Base-by-base conservation (phyloP, 2,329 filamentous ascomycete genomes). In the Dactylellina cionopaga region DNA sequence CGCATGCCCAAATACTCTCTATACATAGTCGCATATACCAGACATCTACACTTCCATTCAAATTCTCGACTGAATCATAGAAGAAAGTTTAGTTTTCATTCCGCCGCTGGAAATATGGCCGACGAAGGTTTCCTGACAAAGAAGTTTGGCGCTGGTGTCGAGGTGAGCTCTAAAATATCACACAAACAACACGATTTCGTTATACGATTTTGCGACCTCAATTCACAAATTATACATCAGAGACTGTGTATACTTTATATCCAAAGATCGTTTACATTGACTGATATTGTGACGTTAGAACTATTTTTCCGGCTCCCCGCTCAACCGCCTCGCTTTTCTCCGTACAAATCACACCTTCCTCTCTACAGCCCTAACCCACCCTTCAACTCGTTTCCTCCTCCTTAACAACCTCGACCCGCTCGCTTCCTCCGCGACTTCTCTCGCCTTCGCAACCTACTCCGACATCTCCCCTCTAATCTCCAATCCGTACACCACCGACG, bases 261-360 rank as follows among this genome's bases (percentile, higher is more conserved):
- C 11, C 39, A 15, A 44, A 44, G 24, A 15, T 44, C 19, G 13
- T 41, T 41, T 31, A 43, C 29, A 29, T 17, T 47, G 39, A 60
- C 7, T 2, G 17, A 46, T 44, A 54, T 17, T 46, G 35, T 6
- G 33, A 41, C 19, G 25, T 15, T 49, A 71, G 66, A 95, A 94
- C 81, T 95, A 95, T 85, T 95, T 93, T 81, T 88, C 90, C 52
- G 84, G 91, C 76, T 89, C 87, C 60, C 90, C 89, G 5, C 81
- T 94, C 65, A 94, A 95, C 82, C 88, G 91, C 46, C 85, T 93
- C 47, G 91, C 90, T 13, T 95, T 94, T 81, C 83, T 95, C 24
- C 88, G 91, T 46, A 81, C 84, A 44, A 89, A 94, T 80, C 83
- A 88, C 75, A 79, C 80, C n/a, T 95, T 94, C 79, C 85, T 95